Conservation (phyloP, 2,329 filamentous ascomycete species). For the Ceratocystiopsis sp. region DNA sequence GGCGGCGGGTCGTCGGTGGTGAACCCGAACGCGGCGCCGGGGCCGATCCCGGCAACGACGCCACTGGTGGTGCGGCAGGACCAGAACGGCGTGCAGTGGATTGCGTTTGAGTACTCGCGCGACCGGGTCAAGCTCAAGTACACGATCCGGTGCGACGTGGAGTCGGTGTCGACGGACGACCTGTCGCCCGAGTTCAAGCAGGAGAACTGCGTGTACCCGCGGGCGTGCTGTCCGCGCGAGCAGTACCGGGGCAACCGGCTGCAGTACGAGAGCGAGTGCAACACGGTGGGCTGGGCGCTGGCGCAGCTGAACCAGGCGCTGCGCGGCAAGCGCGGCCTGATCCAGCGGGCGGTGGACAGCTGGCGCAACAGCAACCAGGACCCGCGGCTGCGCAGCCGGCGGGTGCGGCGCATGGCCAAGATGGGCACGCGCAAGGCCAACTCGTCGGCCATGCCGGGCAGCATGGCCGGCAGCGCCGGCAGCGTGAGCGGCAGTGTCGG, state of each 20-base stretch:
- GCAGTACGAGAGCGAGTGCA: constrained; percentile 97
- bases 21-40: constrained; percentile 82
- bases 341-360: constrained; percentile 93
- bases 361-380: constrained; percentile 99
- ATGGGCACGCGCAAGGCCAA: constrained; percentile 69
- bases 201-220: constrained; percentile 94
- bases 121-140: constrained; percentile 99
- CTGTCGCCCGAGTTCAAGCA: constrained; percentile 83
- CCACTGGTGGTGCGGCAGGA: constrained; percentile 89
- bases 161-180: constrained; percentile 83
- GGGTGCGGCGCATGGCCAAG: constrained; percentile 91
- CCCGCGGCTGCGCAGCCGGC: constrained; percentile 70
- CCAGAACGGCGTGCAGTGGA: constrained; percentile 95
- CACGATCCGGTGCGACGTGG: constrained; percentile 93
- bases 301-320: constrained; percentile 84
- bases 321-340: constrained; percentile 83
- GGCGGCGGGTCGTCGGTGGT: constrained; percentile 18
- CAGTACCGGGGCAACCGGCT: constrained; percentile 91
- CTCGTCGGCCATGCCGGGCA: constrained; percentile 19
- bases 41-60: constrained; percentile 91
- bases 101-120: constrained; percentile 93
- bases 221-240: constrained; percentile 87
- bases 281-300: constrained; percentile 97
- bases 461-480: constrained; percentile 11
- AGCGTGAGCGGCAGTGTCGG: constrained; percentile 11